Evolutionary conservation across 257 asterid genomes (phyloP).

Genomic region (Solanum pinnatisectum): DNA sequence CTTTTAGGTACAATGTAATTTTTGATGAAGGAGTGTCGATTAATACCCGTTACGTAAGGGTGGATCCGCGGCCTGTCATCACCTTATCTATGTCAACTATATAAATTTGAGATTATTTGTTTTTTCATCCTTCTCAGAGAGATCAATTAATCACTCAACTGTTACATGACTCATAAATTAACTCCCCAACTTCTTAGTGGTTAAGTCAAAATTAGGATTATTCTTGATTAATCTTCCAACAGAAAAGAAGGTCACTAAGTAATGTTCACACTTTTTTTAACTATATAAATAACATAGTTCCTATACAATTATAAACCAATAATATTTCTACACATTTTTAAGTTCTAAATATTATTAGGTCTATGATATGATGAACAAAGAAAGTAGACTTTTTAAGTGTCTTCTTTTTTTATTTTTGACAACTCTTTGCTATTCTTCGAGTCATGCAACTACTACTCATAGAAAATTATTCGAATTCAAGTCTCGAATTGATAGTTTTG

Average conservation of each 20-base stretch:
- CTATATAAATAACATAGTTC: not conserved
- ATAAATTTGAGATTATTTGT: not conserved
- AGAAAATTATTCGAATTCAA: not conserved
- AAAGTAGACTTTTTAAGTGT: not conserved
- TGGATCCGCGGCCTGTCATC: no score
- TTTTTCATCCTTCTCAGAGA: not conserved
- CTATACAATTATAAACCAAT: not conserved
- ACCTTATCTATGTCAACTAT: no score
- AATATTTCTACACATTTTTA: not conserved
- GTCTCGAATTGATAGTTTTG: not conserved
- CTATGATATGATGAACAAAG: not conserved
- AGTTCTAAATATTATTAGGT: not conserved
- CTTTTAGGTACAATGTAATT: no score
- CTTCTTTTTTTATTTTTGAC: not conserved
- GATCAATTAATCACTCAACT: not conserved
- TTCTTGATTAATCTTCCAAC: not conserved
- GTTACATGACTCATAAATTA: not conserved
- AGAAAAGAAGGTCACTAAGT: not conserved
- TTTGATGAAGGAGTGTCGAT: no score
- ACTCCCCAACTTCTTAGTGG: not conserved
- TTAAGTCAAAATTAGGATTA: not conserved
- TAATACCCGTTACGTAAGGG: no score
- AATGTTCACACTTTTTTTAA: not conserved
- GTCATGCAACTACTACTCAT: not conserved
- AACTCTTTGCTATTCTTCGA: not conserved